A percentile compares a stretch with the other conserved stretches of the same genome.
These are phyloP conservation scores for Royoungia palumana DNA, from an alignment of 768 basidiomycete genomes.

Conservation along the genomic window DNA sequence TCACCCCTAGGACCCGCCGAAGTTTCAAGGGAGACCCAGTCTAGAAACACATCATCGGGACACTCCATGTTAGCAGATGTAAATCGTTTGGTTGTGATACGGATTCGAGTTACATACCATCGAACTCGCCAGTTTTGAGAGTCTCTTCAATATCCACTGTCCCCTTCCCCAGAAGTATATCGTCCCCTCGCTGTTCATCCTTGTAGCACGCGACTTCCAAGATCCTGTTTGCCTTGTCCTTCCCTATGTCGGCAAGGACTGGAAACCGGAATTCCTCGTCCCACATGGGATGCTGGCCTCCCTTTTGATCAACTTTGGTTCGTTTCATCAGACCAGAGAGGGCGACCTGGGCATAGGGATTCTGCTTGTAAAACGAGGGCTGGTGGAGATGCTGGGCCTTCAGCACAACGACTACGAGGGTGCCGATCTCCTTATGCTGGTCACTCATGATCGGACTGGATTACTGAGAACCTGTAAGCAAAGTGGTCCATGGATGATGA, in stretches of 20 bases:
- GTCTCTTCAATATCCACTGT: conserved; percentile 75
- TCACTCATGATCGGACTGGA: conserved; percentile 17
- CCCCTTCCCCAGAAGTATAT: conserved; percentile 71
- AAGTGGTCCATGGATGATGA: no score
- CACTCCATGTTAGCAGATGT: conserved; percentile 3
- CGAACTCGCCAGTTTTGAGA: conserved; percentile 83
- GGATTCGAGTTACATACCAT: conserved; percentile 53
- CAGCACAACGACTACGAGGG: conserved; percentile 79
- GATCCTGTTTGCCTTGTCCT: conserved; percentile 43
- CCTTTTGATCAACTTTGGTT: conserved; percentile 74
- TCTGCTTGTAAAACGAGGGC: conserved; percentile 87
- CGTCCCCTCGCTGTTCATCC: conserved; percentile 69
- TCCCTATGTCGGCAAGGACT: conserved; percentile 57
- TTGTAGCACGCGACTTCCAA: conserved; percentile 78
- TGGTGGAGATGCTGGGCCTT: conserved; percentile 85
- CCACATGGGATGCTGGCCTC: conserved; percentile 93
- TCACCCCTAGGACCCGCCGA: conserved; percentile 75
- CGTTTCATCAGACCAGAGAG: conserved; percentile 61
- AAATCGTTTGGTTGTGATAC: neutral
- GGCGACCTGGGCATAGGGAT: conserved; percentile 71
- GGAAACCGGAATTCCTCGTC: conserved; percentile 84
- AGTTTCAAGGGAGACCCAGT: conserved; percentile 62
- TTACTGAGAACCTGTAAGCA: neutral
- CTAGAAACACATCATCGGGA: conserved; percentile 38
- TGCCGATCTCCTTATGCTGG: conserved; percentile 59